Evolutionary conservation across 345 rosid species (phyloP), one percentile per base, ranked within the genome.

Genomic region (Eucalyptus pumila): DNA sequence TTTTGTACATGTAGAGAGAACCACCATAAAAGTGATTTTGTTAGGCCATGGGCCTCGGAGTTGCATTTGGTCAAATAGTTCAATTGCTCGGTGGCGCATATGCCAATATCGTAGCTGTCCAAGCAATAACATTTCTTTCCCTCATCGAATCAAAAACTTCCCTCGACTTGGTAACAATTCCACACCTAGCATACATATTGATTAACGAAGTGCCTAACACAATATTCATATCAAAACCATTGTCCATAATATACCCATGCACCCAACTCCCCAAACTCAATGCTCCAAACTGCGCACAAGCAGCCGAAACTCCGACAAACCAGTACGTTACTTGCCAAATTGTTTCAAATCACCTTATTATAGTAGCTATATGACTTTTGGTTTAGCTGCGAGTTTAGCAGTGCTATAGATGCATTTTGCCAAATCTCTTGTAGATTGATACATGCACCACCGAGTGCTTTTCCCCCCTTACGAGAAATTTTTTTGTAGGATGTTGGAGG

Each of bases 71-170:
- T 87, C 85, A 56, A 94, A 96, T 15, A 96, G 87, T 62, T 96
- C 91, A 8, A 94, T 90, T 9, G 95, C 97, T 90, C 89, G 81
- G 58, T 90, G 89, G 88, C 69, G 96, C 98, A 87, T 95, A 97
- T 83, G 96, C 95, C 69, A 98, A 95, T 91, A 97, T 94, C 97
- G 96, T 96, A 17, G 97, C 95, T 27, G 98, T 97, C 98, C 98
- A 97, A 89, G 97, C 91, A 89, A 96, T 91, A 23, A 96, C 56
- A 92, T 96, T 96, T 76, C 87, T 92, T 90, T 96, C 95, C 8
- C 87, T 91, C 95, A 96, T 92, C n/a, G 83, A 88, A 91, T 95
- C 94, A 89, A 97, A 97, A 72, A 95, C 95, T 88, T 93, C 94
- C 52, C 94, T 88, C 1, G 99, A 93, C 86, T 91, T 96, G 44